A percentile compares a stretch with the other conserved stretches of the same genome.
phyloP scores from a whole-genome alignment of 2,329 filamentous ascomycete genomes.

The Aspergillus hiratsukae region DNA sequence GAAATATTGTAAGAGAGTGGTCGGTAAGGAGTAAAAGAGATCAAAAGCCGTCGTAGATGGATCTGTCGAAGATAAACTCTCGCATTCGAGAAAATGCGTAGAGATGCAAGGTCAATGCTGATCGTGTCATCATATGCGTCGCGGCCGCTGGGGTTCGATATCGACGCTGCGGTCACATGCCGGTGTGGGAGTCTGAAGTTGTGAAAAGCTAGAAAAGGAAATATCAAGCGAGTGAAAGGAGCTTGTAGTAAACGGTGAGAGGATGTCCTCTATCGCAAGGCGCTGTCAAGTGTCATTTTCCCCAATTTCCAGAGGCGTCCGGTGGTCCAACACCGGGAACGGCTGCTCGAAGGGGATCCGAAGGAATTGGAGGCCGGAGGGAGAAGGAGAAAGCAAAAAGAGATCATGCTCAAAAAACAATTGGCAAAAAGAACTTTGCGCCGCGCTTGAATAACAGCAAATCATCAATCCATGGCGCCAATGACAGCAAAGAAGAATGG shows the following conservation, averaged over 20 bases:
- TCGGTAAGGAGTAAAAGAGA: constrained; percentile 9
- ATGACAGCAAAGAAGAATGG: constrained; percentile 14
- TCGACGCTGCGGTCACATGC: constrained; percentile 6
- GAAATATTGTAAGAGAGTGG: constrained; percentile 13
- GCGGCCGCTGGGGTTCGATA: background rate
- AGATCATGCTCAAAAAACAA: constrained; percentile 4
- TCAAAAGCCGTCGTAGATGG: constrained; percentile 1
- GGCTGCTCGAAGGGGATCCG: background rate
- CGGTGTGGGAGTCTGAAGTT: background rate
- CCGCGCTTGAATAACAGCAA: constrained; percentile 13
- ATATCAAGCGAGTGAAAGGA: constrained; percentile 17
- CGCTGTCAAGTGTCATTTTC: background rate
- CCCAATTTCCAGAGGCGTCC: background rate
- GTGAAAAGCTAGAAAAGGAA: constrained; percentile 9
- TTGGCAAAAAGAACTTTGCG: constrained; percentile 6
- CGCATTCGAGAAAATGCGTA: background rate
- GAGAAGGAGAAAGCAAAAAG: constrained; percentile 15
- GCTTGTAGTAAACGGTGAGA: constrained; percentile 1
- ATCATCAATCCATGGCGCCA: constrained; percentile 23
- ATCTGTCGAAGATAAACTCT: background rate
- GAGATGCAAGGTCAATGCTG: background rate
- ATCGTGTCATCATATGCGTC: background rate
- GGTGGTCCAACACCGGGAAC: background rate
- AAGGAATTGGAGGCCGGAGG: constrained; percentile 5
- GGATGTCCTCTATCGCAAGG: background rate